Percentiles rank a stretch among this genome's conserved stretches.
phyloP scores from a whole-genome alignment of 495 filamentous ascomycete species.

The Oleoguttula mirabilis region DNA sequence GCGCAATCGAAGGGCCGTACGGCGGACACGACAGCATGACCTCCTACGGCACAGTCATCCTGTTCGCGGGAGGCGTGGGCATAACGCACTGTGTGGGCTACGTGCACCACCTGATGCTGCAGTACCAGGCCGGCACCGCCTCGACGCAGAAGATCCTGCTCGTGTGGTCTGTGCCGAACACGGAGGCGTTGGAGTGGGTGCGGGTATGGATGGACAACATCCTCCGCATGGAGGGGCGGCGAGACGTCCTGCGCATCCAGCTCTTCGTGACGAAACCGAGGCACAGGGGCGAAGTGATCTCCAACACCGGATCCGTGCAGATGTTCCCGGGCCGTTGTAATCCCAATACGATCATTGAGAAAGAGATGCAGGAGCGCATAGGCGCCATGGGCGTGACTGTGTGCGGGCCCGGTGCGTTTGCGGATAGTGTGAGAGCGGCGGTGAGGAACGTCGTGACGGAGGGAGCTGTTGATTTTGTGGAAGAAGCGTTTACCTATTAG shows the following conservation, averaged over 20 bases:
- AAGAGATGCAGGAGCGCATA: slow-evolving; percentile 62
- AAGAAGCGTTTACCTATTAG: slow-evolving; percentile 74
- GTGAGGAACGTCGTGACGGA: slow-evolving; percentile 52
- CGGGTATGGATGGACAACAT: slow-evolving; percentile 92
- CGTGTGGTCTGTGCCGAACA: slow-evolving; percentile 77
- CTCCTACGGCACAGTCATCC: slow-evolving; percentile 43
- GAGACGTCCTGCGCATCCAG: slow-evolving; percentile 72
- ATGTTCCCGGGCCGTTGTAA: slow-evolving; percentile 70
- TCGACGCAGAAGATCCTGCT: slow-evolving; percentile 55
- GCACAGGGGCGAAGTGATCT: slow-evolving; percentile 66
- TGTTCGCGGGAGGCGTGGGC: slow-evolving; percentile 48
- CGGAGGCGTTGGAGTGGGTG: slow-evolving; percentile 84
- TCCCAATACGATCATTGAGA: slow-evolving; percentile 51
- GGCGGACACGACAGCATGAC: slow-evolving; percentile 40
- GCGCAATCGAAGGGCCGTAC: slow-evolving; percentile 46
- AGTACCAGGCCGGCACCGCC: slow-evolving; percentile 30
- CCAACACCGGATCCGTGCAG: slow-evolving; percentile 68
- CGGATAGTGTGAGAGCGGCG: slow-evolving; percentile 71
- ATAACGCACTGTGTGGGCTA: slow-evolving; percentile 49
- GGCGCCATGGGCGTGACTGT: slow-evolving; percentile 78
- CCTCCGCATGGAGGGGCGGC: slow-evolving; percentile 65
- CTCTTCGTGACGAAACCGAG: slow-evolving; percentile 82
- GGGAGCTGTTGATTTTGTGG: slow-evolving; percentile 72
- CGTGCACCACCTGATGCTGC: slow-evolving; percentile 38
- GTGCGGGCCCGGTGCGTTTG: slow-evolving; percentile 81